Evolutionary conservation across 176 grass and related monocot genomes (phyloP).

Genomic region (Oryza meyeriana): DNA sequence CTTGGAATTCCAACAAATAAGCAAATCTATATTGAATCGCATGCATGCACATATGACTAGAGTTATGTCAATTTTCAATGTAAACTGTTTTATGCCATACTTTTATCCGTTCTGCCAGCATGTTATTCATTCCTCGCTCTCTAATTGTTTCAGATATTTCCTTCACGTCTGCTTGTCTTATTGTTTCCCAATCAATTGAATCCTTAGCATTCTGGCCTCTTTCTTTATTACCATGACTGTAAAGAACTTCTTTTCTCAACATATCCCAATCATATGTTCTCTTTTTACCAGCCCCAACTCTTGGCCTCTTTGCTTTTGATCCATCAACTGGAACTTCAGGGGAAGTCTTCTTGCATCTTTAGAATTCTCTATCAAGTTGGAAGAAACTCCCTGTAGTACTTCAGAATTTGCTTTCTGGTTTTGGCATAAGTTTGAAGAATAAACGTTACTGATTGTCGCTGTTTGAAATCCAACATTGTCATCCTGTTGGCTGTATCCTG

Average conservation of each 20-base stretch:
- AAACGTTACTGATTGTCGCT: background rate
- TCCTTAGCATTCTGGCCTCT: slow-evolving; percentile 50
- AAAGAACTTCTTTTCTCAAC: slow-evolving; percentile 55
- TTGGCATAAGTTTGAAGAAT: slow-evolving; percentile 20
- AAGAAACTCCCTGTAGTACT: background rate
- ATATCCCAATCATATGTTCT: slow-evolving; percentile 65
- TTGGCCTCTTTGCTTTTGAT: slow-evolving; percentile 52
- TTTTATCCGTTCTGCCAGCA: slow-evolving; percentile 80
- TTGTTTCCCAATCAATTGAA: slow-evolving; percentile 62
- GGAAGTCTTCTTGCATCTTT: slow-evolving; percentile 25
- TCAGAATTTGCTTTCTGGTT: slow-evolving; percentile 11
- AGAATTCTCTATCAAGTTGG: slow-evolving; percentile 22
- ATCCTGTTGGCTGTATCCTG: slow-evolving; percentile 16
- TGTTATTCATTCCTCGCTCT: slow-evolving; percentile 85
- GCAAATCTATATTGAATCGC: slow-evolving; percentile 4
- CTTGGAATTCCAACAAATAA: slow-evolving; percentile 15
- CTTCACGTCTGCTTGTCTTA: slow-evolving; percentile 51
- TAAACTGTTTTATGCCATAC: slow-evolving; percentile 37
- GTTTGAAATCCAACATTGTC: slow-evolving; percentile 11
- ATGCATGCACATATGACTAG: background rate
- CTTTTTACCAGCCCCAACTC: slow-evolving; percentile 33
- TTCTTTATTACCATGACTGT: slow-evolving; percentile 31
- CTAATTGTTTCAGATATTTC: slow-evolving; percentile 63
- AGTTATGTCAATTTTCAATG: background rate
- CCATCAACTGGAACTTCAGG: slow-evolving; percentile 17